phyloP scores from a whole-genome alignment of 164 flowering plant genomes.

The Kingdonia uniflora region DNA sequence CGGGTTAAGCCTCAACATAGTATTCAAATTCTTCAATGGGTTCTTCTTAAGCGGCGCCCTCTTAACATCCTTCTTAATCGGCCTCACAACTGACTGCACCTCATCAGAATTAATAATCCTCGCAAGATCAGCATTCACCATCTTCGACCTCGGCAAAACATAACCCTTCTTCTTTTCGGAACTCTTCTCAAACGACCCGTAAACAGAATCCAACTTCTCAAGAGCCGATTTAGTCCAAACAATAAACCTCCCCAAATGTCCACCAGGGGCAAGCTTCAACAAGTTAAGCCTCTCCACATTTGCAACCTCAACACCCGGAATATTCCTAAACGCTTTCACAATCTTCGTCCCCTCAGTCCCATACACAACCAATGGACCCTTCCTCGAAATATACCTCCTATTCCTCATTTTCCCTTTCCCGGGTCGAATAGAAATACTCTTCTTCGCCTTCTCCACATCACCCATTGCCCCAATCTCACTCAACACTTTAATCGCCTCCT shows the following conservation, averaged over 20 bases:
- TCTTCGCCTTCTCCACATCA: conserved; percentile 83
- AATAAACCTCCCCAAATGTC: conserved; percentile 83
- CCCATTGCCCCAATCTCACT: conserved; percentile 63
- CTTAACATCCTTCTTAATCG: conserved; percentile 67
- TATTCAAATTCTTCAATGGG: conserved; percentile 71
- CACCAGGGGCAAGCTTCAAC: conserved; percentile 86
- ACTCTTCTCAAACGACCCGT: conserved; percentile 62
- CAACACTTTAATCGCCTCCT: conserved; percentile 50
- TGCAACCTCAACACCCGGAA: conserved; percentile 65
- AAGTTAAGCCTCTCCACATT: conserved; percentile 69
- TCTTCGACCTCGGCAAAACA: conserved; percentile 68
- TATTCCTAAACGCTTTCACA: conserved; percentile 74
- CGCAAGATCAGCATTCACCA: conserved; percentile 77
- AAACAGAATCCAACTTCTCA: conserved; percentile 78
- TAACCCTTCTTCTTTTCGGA: conserved; percentile 85
- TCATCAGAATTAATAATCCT: conserved; percentile 92
- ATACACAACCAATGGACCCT: conserved; percentile 76
- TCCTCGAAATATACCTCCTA: conserved; percentile 53
- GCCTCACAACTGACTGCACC: conserved; percentile 80
- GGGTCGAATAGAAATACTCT: conserved; percentile 50
- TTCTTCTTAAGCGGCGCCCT: conserved; percentile 77
- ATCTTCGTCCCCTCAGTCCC: conserved; percentile 78
- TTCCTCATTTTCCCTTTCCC: conserved; percentile 91
- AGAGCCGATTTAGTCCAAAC: conserved; percentile 86
- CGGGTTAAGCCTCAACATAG: conserved; percentile 68